A percentile compares a stretch with the other conserved stretches of the same genome.
phyloP scores from a whole-genome alignment of 371 early-diverging fungal genomes.

The Apophysomyces trapeziformis region DNA sequence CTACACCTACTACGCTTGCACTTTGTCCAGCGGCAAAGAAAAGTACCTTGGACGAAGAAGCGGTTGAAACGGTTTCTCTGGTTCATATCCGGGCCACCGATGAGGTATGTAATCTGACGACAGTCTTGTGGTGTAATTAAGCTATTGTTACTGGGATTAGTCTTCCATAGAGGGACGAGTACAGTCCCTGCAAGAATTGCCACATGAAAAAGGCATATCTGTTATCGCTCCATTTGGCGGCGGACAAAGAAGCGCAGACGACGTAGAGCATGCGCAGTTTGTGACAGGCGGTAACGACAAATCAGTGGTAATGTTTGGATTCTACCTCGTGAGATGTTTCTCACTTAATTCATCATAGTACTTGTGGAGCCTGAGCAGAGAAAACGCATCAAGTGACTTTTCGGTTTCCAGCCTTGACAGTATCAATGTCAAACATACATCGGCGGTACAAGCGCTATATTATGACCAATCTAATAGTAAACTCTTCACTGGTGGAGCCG shows the following conservation, averaged over 20 bases:
- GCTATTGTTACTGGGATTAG: slow-evolving; percentile 4
- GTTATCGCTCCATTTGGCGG: slow-evolving; percentile 25
- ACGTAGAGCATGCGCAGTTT: slow-evolving; percentile 27
- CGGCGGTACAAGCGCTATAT: slow-evolving; percentile 25
- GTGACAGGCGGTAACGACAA: slow-evolving; percentile 47
- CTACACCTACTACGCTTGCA: slow-evolving; percentile 31
- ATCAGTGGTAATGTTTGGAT: slow-evolving; percentile 27
- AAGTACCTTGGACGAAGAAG: not conserved
- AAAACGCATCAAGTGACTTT: slow-evolving; percentile 16
- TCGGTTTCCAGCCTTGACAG: slow-evolving; percentile 13
- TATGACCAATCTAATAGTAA: slow-evolving; percentile 25
- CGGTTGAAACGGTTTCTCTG: slow-evolving; percentile 19
- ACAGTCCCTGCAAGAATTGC: slow-evolving; percentile 25
- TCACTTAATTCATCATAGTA: slow-evolving; percentile 17
- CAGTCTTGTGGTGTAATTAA: not conserved
- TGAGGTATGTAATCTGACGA: slow-evolving; percentile 9
- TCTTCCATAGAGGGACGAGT: slow-evolving; percentile 25
- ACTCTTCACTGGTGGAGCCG: slow-evolving; percentile 38
- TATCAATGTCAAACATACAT: slow-evolving; percentile 33
- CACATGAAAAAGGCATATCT: slow-evolving; percentile 35
- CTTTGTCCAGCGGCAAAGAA: slow-evolving; percentile 19
- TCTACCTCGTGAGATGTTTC: too few relatives aligned
- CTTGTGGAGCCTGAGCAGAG: slow-evolving; percentile 21
- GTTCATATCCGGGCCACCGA: slow-evolving; percentile 20
- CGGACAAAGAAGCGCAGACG: slow-evolving; percentile 17